A percentile compares a stretch with the other conserved stretches of the same genome.
Evolutionary conservation across 2,329 filamentous ascomycete genomes (phyloP).

Genomic region (Claviceps purpurea): DNA sequence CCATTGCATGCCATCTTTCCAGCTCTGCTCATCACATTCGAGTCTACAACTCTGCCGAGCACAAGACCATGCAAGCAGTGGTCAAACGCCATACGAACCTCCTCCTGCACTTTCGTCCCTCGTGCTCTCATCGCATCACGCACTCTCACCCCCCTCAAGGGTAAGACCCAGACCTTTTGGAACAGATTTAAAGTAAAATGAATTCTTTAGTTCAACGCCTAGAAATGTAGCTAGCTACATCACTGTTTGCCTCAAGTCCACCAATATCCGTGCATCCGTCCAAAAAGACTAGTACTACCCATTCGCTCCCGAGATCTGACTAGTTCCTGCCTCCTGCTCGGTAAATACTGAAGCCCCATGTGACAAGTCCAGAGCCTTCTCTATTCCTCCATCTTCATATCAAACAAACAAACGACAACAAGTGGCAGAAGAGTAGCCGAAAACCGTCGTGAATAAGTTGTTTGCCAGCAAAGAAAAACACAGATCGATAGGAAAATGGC

Average conservation of each 20-base stretch:
- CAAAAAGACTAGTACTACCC: neutral
- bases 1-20: too few species aligned
- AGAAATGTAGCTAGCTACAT: conserved; percentile 6
- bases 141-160: too few species aligned
- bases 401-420: neutral
- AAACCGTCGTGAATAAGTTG: conserved; percentile 14
- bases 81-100: too few species aligned
- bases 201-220: too few species aligned
- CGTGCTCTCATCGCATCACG: too few species aligned
- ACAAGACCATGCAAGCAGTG: too few species aligned
- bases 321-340: neutral
- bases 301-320: neutral
- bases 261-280: neutral
- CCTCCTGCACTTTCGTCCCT: too few species aligned
- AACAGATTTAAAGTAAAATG: too few species aligned
- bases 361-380: neutral
- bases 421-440: neutral
- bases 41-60: too few species aligned
- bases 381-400: neutral
- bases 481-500: neutral
- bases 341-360: too few species aligned
- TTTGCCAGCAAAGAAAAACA: conserved; percentile 9
- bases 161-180: too few species aligned
- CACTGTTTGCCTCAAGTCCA: neutral
- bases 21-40: too few species aligned